Base-by-base conservation (phyloP, 208 protist species). In the Strigomonas oncopelti region DNA sequence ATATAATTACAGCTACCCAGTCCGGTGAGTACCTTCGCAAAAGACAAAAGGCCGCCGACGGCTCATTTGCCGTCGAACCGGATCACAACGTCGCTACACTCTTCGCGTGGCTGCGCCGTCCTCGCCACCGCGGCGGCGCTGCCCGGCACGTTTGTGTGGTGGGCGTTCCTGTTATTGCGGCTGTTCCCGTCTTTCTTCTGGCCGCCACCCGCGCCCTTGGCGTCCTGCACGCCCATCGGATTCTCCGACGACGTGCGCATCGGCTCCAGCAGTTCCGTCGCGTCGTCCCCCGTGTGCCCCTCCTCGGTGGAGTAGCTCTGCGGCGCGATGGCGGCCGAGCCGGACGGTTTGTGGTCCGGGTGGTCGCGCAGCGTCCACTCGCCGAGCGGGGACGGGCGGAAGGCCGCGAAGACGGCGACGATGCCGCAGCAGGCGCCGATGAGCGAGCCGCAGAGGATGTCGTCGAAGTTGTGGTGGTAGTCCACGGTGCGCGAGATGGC, bases 381-480 rank as follows among this genome's bases (percentile, higher is more conserved):
- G 31, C 72, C 80, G 11, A 54, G 65, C 27, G n/a, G 28, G 60
- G 63, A 75, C 4, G 67, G 59, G 31, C 64, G 63, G 36, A 82
- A 82, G 36, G 24, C 64, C n/a, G 76, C 22, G 55, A 80, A 18
- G 36, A 81, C 77, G 16, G 81, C 54, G 46, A 84, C 69, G 32
- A 92, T 27, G 29, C 65, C 83, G 24, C 71, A 78, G 5, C 57
- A 22, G 4, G 69, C 64, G 24, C 92, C 92, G 66, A 92, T 84
- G 22, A 91, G 16, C 32, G 73, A 56, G 29, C 89, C 91, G 60
- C 73, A 70, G 7, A 94, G 36, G 52, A 97, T 67, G 61, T 97
- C 92, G 54, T 83, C 77, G 61, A 94, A 97, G 76, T 95, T 81
- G 75, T 94, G 90, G 64, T 79, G 72, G 67, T 94, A 84, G 62